Evolutionary conservation across 768 basidiomycete species (phyloP).

Genomic region (Boletus rufocinnamomeus): DNA sequence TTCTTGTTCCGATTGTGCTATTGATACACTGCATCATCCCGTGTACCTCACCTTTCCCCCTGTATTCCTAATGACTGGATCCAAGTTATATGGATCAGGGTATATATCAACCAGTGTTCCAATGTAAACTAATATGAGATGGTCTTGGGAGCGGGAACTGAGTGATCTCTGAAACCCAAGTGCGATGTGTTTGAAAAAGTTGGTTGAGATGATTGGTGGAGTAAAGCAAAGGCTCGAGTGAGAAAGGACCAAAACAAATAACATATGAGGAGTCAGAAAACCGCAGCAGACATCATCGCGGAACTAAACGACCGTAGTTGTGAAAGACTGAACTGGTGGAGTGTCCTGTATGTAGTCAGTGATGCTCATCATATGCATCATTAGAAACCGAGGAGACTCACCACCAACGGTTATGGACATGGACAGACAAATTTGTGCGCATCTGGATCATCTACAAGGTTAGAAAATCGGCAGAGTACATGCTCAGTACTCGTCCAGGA

Average conservation of each 20-base stretch:
- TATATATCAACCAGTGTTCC: slow-evolving; percentile 22
- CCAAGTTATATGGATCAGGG: slow-evolving; percentile 7
- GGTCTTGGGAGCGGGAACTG: slow-evolving; percentile 4
- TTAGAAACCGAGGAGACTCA: slow-evolving; percentile 2
- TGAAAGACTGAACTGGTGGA: slow-evolving; percentile 28
- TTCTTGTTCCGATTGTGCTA: slow-evolving; percentile 13
- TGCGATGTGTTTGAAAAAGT: background rate
- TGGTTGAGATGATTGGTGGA: background rate
- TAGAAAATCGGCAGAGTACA: slow-evolving; percentile 1
- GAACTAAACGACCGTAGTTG: slow-evolving; percentile 37
- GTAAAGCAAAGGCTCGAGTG: slow-evolving; percentile 14
- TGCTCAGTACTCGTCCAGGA: slow-evolving; percentile 53
- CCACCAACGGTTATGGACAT: slow-evolving; percentile 27
- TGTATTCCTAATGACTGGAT: slow-evolving; percentile 1
- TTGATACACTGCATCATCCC: background rate
- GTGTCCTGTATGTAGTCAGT: slow-evolving; percentile 1
- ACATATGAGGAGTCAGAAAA: slow-evolving; percentile 18
- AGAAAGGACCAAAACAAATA: slow-evolving; percentile 24
- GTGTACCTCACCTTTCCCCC: background rate
- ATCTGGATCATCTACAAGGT: slow-evolving; percentile 27
- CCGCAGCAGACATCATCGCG: slow-evolving; percentile 26
- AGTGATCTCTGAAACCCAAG: slow-evolving; percentile 11
- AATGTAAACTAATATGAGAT: slow-evolving; percentile 17
- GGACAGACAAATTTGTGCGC: slow-evolving; percentile 25
- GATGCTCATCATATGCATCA: slow-evolving; percentile 1